Evolutionary conservation across 352 stramenopile genomes (phyloP).

Genomic region (Phytophthora gonapodyides): DNA sequence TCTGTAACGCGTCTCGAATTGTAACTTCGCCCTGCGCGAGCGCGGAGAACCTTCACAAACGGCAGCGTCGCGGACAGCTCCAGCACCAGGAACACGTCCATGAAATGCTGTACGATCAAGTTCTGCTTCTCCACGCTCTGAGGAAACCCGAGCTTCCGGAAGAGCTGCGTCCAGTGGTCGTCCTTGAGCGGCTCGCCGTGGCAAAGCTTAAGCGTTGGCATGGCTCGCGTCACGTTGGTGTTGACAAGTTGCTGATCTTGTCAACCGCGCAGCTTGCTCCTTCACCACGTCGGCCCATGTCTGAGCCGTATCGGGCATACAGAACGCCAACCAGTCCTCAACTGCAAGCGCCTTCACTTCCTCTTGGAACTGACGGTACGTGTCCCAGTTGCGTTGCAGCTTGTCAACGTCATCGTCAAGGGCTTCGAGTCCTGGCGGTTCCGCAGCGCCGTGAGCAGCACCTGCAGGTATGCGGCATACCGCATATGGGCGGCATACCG

Average conservation of each 20-base stretch:
- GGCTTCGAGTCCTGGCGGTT: conserved; percentile 90
- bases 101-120: conserved; percentile 92
- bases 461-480: conserved; percentile 76
- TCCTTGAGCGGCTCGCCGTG: conserved; percentile 96
- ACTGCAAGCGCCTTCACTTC: conserved; percentile 71
- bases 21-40: conserved; percentile 93
- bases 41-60: conserved; percentile 94
- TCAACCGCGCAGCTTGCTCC: conserved; percentile 50
- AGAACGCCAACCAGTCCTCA: conserved; percentile 96
- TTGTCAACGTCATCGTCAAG: conserved; percentile 79
- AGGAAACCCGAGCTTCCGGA: conserved; percentile 92
- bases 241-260: conserved; percentile 76
- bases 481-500: too few relatives aligned
- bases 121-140: conserved; percentile 86
- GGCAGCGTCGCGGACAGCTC: conserved; percentile 86
- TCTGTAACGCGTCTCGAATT: conserved; percentile 94
- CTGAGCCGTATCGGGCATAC: conserved; percentile 92
- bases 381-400: conserved; percentile 80
- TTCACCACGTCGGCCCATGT: conserved; percentile 93
- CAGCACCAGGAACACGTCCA: conserved; percentile 75
- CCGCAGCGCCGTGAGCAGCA: conserved; percentile 74
- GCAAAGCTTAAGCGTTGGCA: conserved; percentile 94
- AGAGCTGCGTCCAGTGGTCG: conserved; percentile 95
- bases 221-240: conserved; percentile 85
- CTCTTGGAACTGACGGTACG: conserved; percentile 86